phyloP scores from a whole-genome alignment of 2,329 filamentous ascomycete genomes.

The Raffaelea arxii region DNA sequence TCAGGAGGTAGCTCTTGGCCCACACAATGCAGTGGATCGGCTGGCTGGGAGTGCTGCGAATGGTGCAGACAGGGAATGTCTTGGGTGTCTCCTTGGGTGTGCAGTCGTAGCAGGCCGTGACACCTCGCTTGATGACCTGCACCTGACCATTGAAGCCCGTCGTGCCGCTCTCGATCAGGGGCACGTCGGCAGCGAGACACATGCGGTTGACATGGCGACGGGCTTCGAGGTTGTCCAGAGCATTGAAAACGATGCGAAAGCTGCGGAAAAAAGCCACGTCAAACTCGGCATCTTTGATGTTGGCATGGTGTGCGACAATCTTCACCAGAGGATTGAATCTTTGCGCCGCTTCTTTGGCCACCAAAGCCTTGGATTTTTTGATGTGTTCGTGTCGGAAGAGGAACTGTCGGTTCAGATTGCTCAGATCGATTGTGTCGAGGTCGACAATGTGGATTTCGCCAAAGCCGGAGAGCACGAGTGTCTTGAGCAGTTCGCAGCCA shows the following conservation, averaged over 20 bases:
- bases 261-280: slow-evolving; percentile 77
- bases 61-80: slow-evolving; percentile 92
- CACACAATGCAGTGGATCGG: slow-evolving; percentile 98
- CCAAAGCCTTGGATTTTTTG: slow-evolving; percentile 90
- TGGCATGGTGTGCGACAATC: slow-evolving; percentile 82
- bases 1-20: slow-evolving; percentile 93
- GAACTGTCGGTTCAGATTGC: slow-evolving; percentile 96
- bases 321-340: slow-evolving; percentile 84
- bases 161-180: slow-evolving; percentile 90
- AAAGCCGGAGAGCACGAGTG: slow-evolving; percentile 84
- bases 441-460: slow-evolving; percentile 92
- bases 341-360: slow-evolving; percentile 59
- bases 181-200: slow-evolving; percentile 85
- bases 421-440: slow-evolving; percentile 95
- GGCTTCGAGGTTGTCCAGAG: slow-evolving; percentile 89
- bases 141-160: slow-evolving; percentile 98
- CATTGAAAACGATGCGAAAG: slow-evolving; percentile 90
- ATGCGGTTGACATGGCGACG: slow-evolving; percentile 93
- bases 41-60: slow-evolving; percentile 89
- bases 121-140: slow-evolving; percentile 86
- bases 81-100: slow-evolving; percentile 82
- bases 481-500: slow-evolving; percentile 95
- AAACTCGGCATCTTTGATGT: slow-evolving; percentile 87
- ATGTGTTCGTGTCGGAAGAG: slow-evolving; percentile 95
- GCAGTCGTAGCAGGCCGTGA: slow-evolving; percentile 95